These are phyloP conservation scores for Aspergillus egyptiacus DNA, from an alignment of 495 filamentous ascomycete genomes.

Conservation along the genomic window DNA sequence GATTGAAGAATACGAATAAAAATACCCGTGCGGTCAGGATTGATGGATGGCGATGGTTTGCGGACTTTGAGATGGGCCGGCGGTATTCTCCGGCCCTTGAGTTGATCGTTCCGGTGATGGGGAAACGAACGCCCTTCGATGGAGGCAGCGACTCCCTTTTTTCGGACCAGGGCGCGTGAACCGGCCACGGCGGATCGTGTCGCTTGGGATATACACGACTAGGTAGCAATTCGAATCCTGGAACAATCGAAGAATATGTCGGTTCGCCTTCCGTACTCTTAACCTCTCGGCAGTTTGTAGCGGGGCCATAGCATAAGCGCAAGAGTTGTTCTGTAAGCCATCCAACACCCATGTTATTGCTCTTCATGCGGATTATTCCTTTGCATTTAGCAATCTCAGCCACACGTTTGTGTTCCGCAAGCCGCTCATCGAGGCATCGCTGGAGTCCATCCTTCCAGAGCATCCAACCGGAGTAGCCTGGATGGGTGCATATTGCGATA, in stretches of 20 bases:
- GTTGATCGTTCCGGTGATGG: not conserved
- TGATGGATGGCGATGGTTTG: not conserved
- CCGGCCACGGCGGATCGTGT: not conserved
- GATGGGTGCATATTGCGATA: no score
- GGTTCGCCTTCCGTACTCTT: no score
- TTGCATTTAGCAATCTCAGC: no score
- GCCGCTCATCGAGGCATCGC: no score
- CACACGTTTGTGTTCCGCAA: no score
- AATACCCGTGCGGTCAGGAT: not conserved
- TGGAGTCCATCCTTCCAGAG: no score
- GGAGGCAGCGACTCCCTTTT: not conserved
- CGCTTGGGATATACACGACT: not conserved
- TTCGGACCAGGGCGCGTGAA: not conserved
- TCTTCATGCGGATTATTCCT: no score
- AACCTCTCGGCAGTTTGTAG: no score
- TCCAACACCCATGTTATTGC: no score
- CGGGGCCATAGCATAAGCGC: no score
- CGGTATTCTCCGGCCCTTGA: not conserved
- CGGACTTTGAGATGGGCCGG: not conserved
- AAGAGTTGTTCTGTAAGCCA: no score
- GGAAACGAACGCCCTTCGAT: not conserved
- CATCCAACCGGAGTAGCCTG: no score
- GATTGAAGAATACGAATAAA: not conserved
- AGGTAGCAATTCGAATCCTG: slow-evolving; percentile 3
- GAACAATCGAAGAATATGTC: slow-evolving; percentile 1